Evolutionary conservation across 2,329 filamentous ascomycete genomes (phyloP).

Genomic region (Claviceps sp.): DNA sequence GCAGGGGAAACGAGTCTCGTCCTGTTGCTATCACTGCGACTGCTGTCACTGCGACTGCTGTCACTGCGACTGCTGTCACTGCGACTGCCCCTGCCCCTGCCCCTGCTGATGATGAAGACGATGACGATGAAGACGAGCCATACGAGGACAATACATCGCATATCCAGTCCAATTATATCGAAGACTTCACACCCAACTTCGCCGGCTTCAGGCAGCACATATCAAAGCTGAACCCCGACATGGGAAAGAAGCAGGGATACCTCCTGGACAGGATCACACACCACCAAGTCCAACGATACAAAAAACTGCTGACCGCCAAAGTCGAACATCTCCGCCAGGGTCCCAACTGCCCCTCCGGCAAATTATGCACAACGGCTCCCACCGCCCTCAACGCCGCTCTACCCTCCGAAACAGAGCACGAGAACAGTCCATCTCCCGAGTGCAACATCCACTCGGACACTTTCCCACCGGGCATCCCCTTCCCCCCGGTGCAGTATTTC

Average conservation of each 20-base stretch:
- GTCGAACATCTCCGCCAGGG: slow-evolving; percentile 56
- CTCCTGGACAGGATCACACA: slow-evolving; percentile 71
- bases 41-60: background rate
- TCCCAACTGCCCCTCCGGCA: slow-evolving; percentile 45
- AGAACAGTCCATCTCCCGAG: slow-evolving; percentile 48
- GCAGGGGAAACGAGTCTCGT: slow-evolving; percentile 15
- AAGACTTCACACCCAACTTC: slow-evolving; percentile 57
- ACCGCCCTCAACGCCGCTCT: no score
- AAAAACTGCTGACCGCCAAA: slow-evolving; percentile 55
- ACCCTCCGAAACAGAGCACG: no score
- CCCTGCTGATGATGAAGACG: background rate
- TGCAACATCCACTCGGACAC: slow-evolving; percentile 56
- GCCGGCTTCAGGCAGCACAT: slow-evolving; percentile 69
- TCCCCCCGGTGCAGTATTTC: slow-evolving; percentile 62
- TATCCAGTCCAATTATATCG: slow-evolving; percentile 48
- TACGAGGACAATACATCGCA: slow-evolving; percentile 47
- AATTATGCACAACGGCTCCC: slow-evolving; percentile 42
- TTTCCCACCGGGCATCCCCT: slow-evolving; percentile 69
- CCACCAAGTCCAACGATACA: slow-evolving; percentile 70
- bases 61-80: background rate
- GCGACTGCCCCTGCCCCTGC: background rate
- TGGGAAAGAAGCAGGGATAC: slow-evolving; percentile 41
- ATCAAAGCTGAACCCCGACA: slow-evolving; percentile 56
- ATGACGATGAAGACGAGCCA: slow-evolving; percentile 37
- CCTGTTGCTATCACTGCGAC: background rate